These are phyloP conservation scores for Nakazawaea molendinolei DNA, from an alignment of 805 yeast genomes.

Conservation along the genomic window DNA sequence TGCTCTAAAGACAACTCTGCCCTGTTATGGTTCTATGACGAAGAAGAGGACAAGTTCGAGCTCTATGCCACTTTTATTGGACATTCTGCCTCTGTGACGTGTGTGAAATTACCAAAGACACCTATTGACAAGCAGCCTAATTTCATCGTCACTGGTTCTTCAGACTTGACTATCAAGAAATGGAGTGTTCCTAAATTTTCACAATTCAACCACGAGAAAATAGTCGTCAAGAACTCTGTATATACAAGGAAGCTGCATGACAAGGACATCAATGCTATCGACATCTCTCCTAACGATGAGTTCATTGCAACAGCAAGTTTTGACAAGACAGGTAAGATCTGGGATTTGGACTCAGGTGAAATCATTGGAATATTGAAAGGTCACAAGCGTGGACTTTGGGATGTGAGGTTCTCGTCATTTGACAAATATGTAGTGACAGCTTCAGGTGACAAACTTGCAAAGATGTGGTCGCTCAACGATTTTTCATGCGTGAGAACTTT, in stretches of 20 bases:
- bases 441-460: conserved; percentile 89
- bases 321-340: conserved; percentile 85
- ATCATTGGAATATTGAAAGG: conserved; percentile 78
- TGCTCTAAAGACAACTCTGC: conserved; percentile 88
- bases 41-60: conserved; percentile 29
- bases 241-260: conserved; percentile 96
- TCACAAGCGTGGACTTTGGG: conserved; percentile 95
- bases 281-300: conserved; percentile 85
- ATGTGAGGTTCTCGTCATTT: conserved; percentile 71
- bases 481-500: conserved; percentile 73
- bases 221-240: conserved; percentile 53
- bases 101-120: conserved; percentile 66
- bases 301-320: conserved; percentile 89
- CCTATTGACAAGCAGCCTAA: conserved; percentile 42
- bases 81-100: conserved; percentile 82
- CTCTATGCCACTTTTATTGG: conserved; percentile 68
- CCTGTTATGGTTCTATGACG: conserved; percentile 69
- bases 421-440: conserved; percentile 75
- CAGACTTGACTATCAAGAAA: conserved; percentile 77
- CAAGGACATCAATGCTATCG: conserved; percentile 87
- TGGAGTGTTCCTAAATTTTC: conserved; percentile 61
- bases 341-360: conserved; percentile 87
- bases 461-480: conserved; percentile 82
- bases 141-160: conserved; percentile 76
- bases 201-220: conserved; percentile 16